These are phyloP conservation scores for Sphagnurus paluster DNA, from an alignment of 1,284 basidiomycete species.

Conservation along the genomic window DNA sequence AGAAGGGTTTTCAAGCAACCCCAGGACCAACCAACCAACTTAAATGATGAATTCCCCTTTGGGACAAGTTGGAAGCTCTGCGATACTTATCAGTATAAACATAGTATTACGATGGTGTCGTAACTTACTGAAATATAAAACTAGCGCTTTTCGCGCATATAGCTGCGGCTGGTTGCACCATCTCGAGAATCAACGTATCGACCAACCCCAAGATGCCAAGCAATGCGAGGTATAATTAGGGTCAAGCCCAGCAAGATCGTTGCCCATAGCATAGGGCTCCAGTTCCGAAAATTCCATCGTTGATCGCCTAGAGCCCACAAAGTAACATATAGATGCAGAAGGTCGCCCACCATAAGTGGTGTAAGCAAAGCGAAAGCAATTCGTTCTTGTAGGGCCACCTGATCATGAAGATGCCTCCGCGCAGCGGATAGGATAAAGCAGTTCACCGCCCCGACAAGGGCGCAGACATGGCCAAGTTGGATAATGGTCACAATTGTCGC, in stretches of 20 bases:
- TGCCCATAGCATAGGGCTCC: conserved; percentile 68
- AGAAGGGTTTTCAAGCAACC: too few species aligned
- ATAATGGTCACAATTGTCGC: conserved; percentile 65
- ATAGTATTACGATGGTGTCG: too few species aligned
- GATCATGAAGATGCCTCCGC: conserved; percentile 54
- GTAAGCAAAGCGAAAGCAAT: conserved; percentile 61
- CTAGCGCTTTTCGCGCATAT: conserved; percentile 23
- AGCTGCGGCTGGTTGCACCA: too few species aligned
- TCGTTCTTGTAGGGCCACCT: conserved; percentile 68
- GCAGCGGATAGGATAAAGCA: conserved; percentile 61
- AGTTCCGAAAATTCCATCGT: conserved; percentile 57
- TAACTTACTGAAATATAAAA: conserved; percentile 1
- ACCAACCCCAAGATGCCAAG: conserved; percentile 73
- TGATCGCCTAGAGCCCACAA: conserved; percentile 71
- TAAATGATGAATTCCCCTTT: too few species aligned
- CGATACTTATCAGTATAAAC: too few species aligned
- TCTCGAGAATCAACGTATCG: conserved; percentile 70
- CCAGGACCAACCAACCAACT: too few species aligned
- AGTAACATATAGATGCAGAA: conserved; percentile 64
- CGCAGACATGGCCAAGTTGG: conserved; percentile 76
- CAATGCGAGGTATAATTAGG: conserved; percentile 63
- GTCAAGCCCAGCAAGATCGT: conserved; percentile 64
- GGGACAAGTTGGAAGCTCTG: too few species aligned
- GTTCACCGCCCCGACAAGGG: conserved; percentile 69
- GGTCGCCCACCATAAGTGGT: conserved; percentile 68